Conservation (phyloP, 2,329 filamentous ascomycete species). For the Alternaria brassicae region DNA sequence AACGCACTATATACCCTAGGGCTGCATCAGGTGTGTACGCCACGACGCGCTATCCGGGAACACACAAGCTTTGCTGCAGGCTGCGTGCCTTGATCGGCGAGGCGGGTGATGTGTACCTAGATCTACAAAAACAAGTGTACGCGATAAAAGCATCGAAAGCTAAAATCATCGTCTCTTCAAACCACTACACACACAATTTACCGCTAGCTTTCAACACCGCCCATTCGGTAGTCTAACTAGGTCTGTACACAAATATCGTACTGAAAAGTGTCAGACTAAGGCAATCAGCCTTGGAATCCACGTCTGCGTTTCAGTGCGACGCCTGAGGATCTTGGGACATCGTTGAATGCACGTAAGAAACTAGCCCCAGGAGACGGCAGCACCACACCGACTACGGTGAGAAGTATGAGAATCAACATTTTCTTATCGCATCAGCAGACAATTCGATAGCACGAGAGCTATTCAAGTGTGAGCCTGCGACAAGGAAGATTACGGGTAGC, state of each 20-base stretch:
- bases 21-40: background rate
- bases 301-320: background rate
- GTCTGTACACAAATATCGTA: background rate
- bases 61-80: background rate
- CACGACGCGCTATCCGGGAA: background rate
- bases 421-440: background rate
- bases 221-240: background rate
- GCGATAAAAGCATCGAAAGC: background rate
- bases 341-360: background rate
- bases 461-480: background rate
- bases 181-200: background rate
- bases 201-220: background rate
- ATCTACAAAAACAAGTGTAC: background rate
- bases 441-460: background rate
- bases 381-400: background rate
- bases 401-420: background rate
- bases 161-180: slow-evolving; percentile 1
- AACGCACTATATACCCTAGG: background rate
- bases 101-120: background rate
- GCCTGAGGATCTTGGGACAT: background rate
- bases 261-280: background rate
- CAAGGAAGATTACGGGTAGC: background rate
- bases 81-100: background rate
- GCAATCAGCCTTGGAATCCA: background rate
- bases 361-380: background rate